Base-by-base conservation (phyloP, 2,329 filamentous ascomycete genomes). In the Apiospora sp. region DNA sequence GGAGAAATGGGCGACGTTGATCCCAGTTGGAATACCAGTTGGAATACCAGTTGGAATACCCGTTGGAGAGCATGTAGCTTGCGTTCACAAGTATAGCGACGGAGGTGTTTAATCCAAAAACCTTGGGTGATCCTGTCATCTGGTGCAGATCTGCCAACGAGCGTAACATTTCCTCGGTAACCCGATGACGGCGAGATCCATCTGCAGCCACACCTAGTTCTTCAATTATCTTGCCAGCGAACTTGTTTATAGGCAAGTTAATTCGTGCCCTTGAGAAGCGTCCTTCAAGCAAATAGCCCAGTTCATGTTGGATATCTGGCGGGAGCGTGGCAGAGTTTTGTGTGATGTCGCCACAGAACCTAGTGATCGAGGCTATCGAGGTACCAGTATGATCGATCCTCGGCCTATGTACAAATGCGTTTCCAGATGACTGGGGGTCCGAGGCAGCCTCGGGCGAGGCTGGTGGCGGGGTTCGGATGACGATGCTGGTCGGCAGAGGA, bases 41-140 rank as follows among this genome's bases (percentile, higher is more conserved):
- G n/a, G n/a, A n/a, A n/a, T n/a, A n/a, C n/a, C n/a, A n/a, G n/a
- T n/a, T 19, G 6, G 5, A n/a, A 19, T 64, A 5, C n/a, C 34
- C 8, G 8, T 64, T 64, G 19, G 58, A 64, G 34, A 64, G 58
- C 58, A 64, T 64, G 2, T 41, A 64, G 19, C 30, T 41, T 8
- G 58, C 58, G 3, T 64, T 34, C 19, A 41, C 1, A 0, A 64
- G 22, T n/a, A 64, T 5, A 22, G 8, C 3, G 19, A 64, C 19
- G 3, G 58, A 64, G 8, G 6, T 64, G 19, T 64, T 64, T 19
- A 37, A 13, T 4, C 58, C 58, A 37, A 64, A 64, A n/a, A 13
- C 10, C 30, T 3, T 64, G 30, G 58, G 58, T n/a, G 58, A 64
- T n/a, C 58, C 58, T 14, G 58, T 64, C 58, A 64, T 64, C 34